Base-by-base conservation (phyloP, 495 filamentous ascomycete genomes). In the Saxispiralis lemnorum region DNA sequence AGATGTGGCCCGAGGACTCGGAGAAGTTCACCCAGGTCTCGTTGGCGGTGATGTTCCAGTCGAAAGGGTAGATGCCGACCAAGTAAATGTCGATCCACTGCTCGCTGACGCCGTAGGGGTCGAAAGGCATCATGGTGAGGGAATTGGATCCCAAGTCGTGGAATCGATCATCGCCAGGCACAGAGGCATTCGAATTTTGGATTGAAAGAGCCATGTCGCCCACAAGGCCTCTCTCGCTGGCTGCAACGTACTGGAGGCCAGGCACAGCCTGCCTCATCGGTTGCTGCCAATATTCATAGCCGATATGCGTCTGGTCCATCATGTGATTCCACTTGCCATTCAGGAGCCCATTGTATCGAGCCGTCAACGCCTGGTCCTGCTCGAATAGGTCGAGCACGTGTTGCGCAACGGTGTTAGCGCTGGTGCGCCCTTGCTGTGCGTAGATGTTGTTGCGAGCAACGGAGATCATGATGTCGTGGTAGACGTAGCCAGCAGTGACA, bases 21-120 rank as follows among this genome's bases (percentile, higher is more conserved):
- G 71, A 70, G 7, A 76, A 60, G 38, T 65, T 67, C 21, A 83
- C 65, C 66, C 75, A 83, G 3, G 66, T 48, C 1, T 35, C 41
- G 20, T 66, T 53, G 41, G 69, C 62, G 4, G 65, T 58, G 20
- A 76, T 63, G 4, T 49, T 66, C 68, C 73, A 85, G 39, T 59
- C 56, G 54, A 78, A 78, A 14, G 61, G 61, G 15, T 65, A 55
- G 0, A 68, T 73, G 28, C 80, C 79, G 21, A 73, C 66, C 28
- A 65, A 68, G 56, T 75, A 85, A 48, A 85, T 63, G 31, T 83
- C 79, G 40, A 83, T 72, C 62, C 67, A 82, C 40, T 76, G 69
- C 1, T 64, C 66, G 7, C 32, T 41, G 0, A 70, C 68, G n/a
- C 74, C 71, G 49, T 77, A 83, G 6, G 71, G 75, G 46, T 75